Evolutionary conservation across 108 stramenopile genomes (phyloP).

Genomic region (Epipyxis sp.): DNA sequence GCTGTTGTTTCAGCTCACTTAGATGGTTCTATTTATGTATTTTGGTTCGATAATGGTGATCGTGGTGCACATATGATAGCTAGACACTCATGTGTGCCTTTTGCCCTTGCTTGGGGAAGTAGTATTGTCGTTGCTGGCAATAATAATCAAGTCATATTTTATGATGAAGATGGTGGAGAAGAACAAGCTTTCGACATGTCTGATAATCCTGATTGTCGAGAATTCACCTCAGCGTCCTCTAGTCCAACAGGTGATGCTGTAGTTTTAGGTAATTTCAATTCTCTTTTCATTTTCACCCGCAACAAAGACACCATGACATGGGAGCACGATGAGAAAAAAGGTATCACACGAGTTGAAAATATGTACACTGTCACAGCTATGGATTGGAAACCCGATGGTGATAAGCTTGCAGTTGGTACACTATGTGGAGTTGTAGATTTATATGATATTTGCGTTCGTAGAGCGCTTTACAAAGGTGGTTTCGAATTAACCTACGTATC

Average conservation of each 20-base stretch:
- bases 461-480: slow-evolving; percentile 52
- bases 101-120: slow-evolving; percentile 57
- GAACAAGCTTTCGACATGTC: slow-evolving; percentile 59
- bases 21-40: slow-evolving; percentile 62
- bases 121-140: slow-evolving; percentile 59
- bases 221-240: slow-evolving; percentile 51
- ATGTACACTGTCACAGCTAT: slow-evolving; percentile 62
- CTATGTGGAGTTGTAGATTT: slow-evolving; percentile 61
- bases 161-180: slow-evolving; percentile 51
- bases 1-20: slow-evolving; percentile 57
- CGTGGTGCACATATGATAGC: slow-evolving; percentile 37
- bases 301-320: slow-evolving; percentile 35
- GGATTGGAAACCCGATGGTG: slow-evolving; percentile 62
- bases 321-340: slow-evolving; percentile 42
- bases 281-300: slow-evolving; percentile 47
- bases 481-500: slow-evolving; percentile 66
- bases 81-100: slow-evolving; percentile 51
- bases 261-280: slow-evolving; percentile 62
- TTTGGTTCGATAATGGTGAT: slow-evolving; percentile 45
- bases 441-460: slow-evolving; percentile 53
- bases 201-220: slow-evolving; percentile 29
- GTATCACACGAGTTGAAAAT: slow-evolving; percentile 51
- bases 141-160: slow-evolving; percentile 56
- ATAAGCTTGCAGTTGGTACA: slow-evolving; percentile 54
- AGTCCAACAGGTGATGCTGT: slow-evolving; percentile 61